Base-by-base conservation (phyloP, 495 filamentous ascomycete species). In the Lichenothelia convexa region DNA sequence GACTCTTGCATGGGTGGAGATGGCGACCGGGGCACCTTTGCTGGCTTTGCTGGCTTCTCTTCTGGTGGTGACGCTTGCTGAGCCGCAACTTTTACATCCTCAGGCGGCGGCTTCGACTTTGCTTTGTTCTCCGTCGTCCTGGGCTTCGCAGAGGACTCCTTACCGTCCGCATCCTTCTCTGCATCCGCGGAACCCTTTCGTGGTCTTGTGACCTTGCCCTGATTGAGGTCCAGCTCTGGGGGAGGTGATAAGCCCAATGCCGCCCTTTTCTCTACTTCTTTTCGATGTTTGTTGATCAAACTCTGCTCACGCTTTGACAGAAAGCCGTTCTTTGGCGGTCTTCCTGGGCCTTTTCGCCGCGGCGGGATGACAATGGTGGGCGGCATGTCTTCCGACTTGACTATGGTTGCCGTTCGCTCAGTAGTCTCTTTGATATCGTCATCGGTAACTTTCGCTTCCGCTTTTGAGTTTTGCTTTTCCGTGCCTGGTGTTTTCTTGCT, bases 271-370 rank as follows among this genome's bases (percentile, higher is more conserved):
- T 53, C 44, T 5, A 36, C 35, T 22, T 56, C 50, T 30, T 56
- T 56, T 3, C 64, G 68, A 41, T 75, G 69, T 47, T 75, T 76
- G 45, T 75, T 73, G 38, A 75, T 61, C 41, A 75, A 56, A 40
- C 68, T 66, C 42, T 76, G 63, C 53, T 82, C 80, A 24, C 83
- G 70, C 60, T 92, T 92, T 5, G 84, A 93, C 71, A 91, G 85
- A 50, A 89, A 73, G 5, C 85, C 85, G 54, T 92, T 78, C 63
- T 92, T 92, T 6, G 85, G 85, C 30, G 85, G 85, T 36, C 85
- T 62, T 21, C 85, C 85, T 30, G 85, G 85, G 8, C 85, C 84
- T 36, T 80, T 75, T 36, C 82, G 78, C 49, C 73, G 81, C 3
- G 64, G 62, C 4, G 70, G 65, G 35, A 54, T 42, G 13, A 48